These are phyloP conservation scores for Wakefieldia striispora DNA, from an alignment of 768 basidiomycete species.

Conservation along the genomic window DNA sequence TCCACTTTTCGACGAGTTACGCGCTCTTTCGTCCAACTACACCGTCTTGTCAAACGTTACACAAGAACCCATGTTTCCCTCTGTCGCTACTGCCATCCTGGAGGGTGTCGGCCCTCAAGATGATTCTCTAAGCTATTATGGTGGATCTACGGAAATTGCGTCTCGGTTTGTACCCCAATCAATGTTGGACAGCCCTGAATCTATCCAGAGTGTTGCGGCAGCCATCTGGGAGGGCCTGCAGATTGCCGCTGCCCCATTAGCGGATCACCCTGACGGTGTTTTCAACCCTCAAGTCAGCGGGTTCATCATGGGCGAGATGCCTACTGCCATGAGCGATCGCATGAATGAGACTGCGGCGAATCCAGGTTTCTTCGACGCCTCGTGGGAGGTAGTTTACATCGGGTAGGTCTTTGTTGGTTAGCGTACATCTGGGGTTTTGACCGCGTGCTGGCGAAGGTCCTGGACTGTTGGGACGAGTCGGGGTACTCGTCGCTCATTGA, in stretches of 20 bases:
- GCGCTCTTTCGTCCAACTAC: conserved; percentile 8
- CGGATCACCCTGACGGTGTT: not conserved
- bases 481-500: not conserved
- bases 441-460: no score
- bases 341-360: conserved; percentile 18
- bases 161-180: conserved; percentile 19
- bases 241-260: conserved; percentile 1
- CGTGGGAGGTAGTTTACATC: conserved; percentile 11
- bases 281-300: not conserved
- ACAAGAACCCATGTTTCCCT: conserved; percentile 8
- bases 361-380: conserved; percentile 15
- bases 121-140: conserved; percentile 10
- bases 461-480: conserved; percentile 5
- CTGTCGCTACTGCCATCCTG: conserved; percentile 5
- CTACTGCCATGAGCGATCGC: conserved; percentile 5
- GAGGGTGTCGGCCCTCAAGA: conserved; percentile 9
- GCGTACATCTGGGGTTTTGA: no score
- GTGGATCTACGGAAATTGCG: conserved; percentile 5
- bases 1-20: conserved; percentile 16
- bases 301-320: conserved; percentile 12
- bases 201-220: conserved; percentile 9
- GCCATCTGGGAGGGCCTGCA: conserved; percentile 17
- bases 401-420: not conserved
- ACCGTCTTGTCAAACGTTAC: conserved; percentile 12
- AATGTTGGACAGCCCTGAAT: conserved; percentile 2